Conservation (phyloP, 2,329 filamentous ascomycete species). For the Dothistroma septosporum region DNA sequence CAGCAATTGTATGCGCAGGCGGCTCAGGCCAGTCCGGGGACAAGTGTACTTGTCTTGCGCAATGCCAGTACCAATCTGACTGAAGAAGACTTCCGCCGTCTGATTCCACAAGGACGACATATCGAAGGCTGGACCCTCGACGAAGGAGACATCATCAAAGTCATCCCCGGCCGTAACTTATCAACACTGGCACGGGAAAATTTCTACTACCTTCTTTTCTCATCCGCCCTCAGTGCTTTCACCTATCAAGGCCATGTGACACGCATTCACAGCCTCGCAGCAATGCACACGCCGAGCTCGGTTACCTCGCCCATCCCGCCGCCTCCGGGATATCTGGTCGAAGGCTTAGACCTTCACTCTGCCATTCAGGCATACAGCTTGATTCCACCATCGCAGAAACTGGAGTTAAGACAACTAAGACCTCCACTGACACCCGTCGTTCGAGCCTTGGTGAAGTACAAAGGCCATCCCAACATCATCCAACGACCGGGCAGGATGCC, state of each 20-base stretch:
- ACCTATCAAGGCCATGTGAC: constrained; percentile 57
- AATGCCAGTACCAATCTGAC: constrained; percentile 57
- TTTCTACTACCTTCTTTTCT: constrained; percentile 68
- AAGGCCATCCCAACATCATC: constrained; percentile 32
- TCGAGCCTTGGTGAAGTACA: constrained; percentile 34
- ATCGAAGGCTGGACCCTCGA: constrained; percentile 61
- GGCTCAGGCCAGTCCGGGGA: constrained; percentile 24
- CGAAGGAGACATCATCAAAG: constrained; percentile 51
- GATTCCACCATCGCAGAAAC: constrained; percentile 40
- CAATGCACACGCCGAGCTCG: constrained; percentile 40
- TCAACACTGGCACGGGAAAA: constrained; percentile 60
- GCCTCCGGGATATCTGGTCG: constrained; percentile 41
- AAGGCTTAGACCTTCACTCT: constrained; percentile 46
- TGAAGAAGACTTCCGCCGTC: constrained; percentile 66
- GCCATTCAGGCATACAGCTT: constrained; percentile 49
- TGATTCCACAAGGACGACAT: constrained; percentile 59
- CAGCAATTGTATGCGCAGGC: constrained; percentile 13
- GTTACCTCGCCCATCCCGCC: constrained; percentile 43
- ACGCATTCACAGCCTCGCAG: constrained; percentile 49
- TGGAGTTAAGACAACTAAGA: constrained; percentile 36
- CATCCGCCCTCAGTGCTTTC: constrained; percentile 53
- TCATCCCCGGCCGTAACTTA: constrained; percentile 62
- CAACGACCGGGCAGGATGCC: constrained; percentile 28
- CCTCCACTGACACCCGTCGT: constrained; percentile 35
- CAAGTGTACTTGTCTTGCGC: constrained; percentile 53